These are phyloP conservation scores for Ceratocystis eucalypticola DNA, from an alignment of 2,329 filamentous ascomycete species.

Conservation along the genomic window DNA sequence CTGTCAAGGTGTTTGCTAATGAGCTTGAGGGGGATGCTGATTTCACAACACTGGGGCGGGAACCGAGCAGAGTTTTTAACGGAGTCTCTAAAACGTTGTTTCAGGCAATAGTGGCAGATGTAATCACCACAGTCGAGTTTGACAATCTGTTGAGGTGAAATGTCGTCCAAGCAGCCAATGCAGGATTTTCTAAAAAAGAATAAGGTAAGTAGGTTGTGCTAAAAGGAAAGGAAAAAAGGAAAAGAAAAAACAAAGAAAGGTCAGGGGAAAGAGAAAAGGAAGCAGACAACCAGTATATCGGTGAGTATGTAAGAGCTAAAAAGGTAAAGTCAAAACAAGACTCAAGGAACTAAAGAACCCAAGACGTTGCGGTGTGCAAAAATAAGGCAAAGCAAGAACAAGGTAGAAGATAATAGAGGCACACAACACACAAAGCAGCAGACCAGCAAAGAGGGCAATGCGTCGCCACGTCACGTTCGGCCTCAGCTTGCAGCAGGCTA, in stretches of 20 bases:
- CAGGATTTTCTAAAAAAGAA: constrained; percentile 49
- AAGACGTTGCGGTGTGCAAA: not conserved
- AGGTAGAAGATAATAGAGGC: not conserved
- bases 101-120: constrained; percentile 68
- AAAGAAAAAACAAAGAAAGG: not conserved
- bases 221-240: constrained; percentile 5
- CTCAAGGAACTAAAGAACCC: too few relatives aligned
- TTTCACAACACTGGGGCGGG: constrained; percentile 71
- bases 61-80: constrained; percentile 66
- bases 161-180: constrained; percentile 56
- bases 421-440: constrained; percentile 10
- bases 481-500: not conserved
- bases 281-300: not conserved
- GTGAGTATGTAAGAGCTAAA: constrained; percentile 3
- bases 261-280: constrained; percentile 4
- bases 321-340: constrained; percentile 1
- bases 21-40: constrained; percentile 57
- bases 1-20: constrained; percentile 62
- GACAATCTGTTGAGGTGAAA: constrained; percentile 48
- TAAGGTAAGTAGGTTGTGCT: constrained; percentile 6
- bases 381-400: not conserved
- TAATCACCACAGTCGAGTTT: constrained; percentile 66
- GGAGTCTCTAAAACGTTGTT: constrained; percentile 60
- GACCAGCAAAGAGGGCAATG: constrained; percentile 12
- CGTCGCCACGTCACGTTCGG: constrained; percentile 17